phyloP scores from a whole-genome alignment of 2,329 filamentous ascomycete genomes.

The Calonectria multiphialidica region DNA sequence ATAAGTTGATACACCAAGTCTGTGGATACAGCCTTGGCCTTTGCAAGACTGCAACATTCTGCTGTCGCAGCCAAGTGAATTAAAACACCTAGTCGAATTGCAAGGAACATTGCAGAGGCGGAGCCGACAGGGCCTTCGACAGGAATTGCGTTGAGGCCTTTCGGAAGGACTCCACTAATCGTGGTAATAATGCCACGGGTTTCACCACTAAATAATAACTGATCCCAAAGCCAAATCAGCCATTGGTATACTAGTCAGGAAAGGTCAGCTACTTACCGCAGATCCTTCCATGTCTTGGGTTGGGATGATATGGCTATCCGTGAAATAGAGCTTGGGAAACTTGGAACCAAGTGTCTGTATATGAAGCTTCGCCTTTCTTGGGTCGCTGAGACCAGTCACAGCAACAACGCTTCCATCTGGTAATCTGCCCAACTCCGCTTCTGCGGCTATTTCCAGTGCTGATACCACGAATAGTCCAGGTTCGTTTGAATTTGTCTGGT shows the following conservation, averaged over 20 bases:
- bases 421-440: neutral
- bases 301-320: neutral
- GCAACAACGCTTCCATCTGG: neutral
- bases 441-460: neutral
- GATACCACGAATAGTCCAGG: neutral
- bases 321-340: neutral
- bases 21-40: neutral
- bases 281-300: neutral
- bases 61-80: neutral
- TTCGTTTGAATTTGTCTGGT: no score
- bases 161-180: neutral
- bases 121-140: neutral
- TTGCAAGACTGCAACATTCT: neutral
- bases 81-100: neutral
- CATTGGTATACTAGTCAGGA: no score
- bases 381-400: neutral
- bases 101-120: neutral
- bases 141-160: neutral
- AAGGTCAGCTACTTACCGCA: neutral
- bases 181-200: neutral
- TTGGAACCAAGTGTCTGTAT: neutral
- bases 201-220: neutral
- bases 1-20: neutral
- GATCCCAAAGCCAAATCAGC: neutral
- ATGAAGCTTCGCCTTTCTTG: neutral